phyloP scores from a whole-genome alignment of 495 filamentous ascomycete species.

The Rusavskia elegans region DNA sequence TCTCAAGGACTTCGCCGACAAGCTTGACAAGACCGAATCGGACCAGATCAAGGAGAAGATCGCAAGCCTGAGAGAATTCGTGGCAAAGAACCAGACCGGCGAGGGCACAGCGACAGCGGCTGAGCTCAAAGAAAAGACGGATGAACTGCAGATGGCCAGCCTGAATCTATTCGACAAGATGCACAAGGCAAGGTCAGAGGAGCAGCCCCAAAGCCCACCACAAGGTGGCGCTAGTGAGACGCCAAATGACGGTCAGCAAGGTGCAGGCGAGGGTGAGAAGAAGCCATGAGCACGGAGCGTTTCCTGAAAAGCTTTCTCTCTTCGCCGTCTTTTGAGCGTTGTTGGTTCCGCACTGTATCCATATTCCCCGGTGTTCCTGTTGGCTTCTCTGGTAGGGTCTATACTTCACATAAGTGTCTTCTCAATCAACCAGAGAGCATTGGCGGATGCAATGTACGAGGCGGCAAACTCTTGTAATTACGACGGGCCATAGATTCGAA shows the following conservation, averaged over 20 bases:
- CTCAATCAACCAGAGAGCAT: not conserved
- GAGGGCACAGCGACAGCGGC: slow-evolving; percentile 72
- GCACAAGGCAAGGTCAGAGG: slow-evolving; percentile 81
- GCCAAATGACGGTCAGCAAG: slow-evolving; percentile 11
- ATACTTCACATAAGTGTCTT: slow-evolving; percentile 7
- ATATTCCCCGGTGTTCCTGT: slow-evolving; percentile 8
- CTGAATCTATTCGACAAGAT: slow-evolving; percentile 99
- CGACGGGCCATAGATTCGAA: slow-evolving; percentile 4
- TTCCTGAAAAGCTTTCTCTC: slow-evolving; percentile 2
- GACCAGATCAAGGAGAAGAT: slow-evolving; percentile 93
- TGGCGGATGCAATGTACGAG: not conserved
- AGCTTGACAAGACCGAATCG: slow-evolving; percentile 91
- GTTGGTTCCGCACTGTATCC: slow-evolving; percentile 7
- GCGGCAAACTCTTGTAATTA: slow-evolving; percentile 11
- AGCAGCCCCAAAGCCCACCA: slow-evolving; percentile 13
- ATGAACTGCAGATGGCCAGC: slow-evolving; percentile 89
- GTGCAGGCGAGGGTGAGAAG: slow-evolving; percentile 62
- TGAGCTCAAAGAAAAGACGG: slow-evolving; percentile 94
- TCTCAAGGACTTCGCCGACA: slow-evolving; percentile 88
- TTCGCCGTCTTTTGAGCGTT: not conserved
- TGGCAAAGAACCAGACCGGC: slow-evolving; percentile 87
- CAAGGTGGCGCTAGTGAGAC: slow-evolving; percentile 26
- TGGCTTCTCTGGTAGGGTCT: not conserved
- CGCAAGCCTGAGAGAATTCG: slow-evolving; percentile 66
- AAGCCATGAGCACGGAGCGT: slow-evolving; percentile 42